Conservation (phyloP, 2,329 filamentous ascomycete genomes). For the Colletotrichum plurivorum region DNA sequence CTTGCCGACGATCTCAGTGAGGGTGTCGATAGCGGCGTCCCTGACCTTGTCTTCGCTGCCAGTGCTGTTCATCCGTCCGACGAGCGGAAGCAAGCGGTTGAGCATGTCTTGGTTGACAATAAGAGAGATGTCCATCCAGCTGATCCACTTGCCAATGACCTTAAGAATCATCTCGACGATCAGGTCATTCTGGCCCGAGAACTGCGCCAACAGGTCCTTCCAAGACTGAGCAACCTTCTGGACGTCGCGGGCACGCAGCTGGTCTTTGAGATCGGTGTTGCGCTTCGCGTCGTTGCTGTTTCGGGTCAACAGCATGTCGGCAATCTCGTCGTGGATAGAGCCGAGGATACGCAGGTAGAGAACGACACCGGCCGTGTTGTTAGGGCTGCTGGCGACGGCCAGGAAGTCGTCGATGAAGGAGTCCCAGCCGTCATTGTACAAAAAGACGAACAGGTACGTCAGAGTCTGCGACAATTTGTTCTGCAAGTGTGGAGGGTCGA, state of each 20-base stretch:
- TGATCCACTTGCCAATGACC: slow-evolving; percentile 96
- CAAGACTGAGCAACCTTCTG: slow-evolving; percentile 90
- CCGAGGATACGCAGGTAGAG: slow-evolving; percentile 91
- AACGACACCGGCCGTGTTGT: slow-evolving; percentile 77
- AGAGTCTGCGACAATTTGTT: slow-evolving; percentile 98
- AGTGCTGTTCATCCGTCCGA: slow-evolving; percentile 78
- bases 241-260: slow-evolving; percentile 88
- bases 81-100: slow-evolving; percentile 85
- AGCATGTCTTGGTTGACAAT: slow-evolving; percentile 93
- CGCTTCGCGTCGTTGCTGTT: slow-evolving; percentile 84
- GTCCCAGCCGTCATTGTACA: slow-evolving; percentile 90
- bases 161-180: slow-evolving; percentile 91
- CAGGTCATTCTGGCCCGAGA: slow-evolving; percentile 76
- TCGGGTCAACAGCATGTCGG: slow-evolving; percentile 88
- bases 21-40: slow-evolving; percentile 92
- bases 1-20: slow-evolving; percentile 96
- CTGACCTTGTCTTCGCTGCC: slow-evolving; percentile 83
- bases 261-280: slow-evolving; percentile 91
- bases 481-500: slow-evolving; percentile 85
- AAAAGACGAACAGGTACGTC: slow-evolving; percentile 90
- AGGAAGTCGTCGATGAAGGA: slow-evolving; percentile 93
- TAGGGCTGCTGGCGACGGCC: slow-evolving; percentile 76
- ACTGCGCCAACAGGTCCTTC: slow-evolving; percentile 89
- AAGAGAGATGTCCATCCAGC: slow-evolving; percentile 97
- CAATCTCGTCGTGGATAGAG: slow-evolving; percentile 97